phyloP scores from a whole-genome alignment of 495 filamentous ascomycete genomes.

The Talaromyces trachyspermus region DNA sequence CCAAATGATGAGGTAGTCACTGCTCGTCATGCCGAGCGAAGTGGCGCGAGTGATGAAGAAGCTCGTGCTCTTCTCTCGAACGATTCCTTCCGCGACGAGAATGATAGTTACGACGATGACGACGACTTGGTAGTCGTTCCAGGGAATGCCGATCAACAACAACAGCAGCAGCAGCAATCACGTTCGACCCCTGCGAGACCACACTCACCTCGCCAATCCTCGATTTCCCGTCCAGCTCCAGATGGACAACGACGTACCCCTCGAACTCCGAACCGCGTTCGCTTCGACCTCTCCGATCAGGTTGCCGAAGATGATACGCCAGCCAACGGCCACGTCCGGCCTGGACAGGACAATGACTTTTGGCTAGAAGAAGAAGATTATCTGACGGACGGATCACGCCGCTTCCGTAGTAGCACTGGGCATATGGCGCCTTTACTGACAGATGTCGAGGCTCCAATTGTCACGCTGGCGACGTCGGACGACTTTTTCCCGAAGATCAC shows the following conservation, averaged over 20 bases:
- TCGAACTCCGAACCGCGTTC: conserved; percentile 76
- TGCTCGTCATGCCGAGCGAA: conserved; percentile 22
- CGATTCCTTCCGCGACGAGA: conserved; percentile 9
- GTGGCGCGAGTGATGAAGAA: conserved; percentile 23
- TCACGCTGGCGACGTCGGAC: conserved; percentile 64
- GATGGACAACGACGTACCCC: conserved; percentile 53
- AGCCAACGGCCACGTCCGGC: conserved; percentile 25
- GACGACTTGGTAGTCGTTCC: conserved; percentile 22
- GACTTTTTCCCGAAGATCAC: conserved; percentile 53
- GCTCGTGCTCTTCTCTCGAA: conserved; percentile 22
- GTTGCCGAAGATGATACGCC: conserved; percentile 24
- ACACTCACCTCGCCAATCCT: conserved; percentile 32
- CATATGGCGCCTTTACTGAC: conserved; percentile 72
- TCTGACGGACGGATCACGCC: conserved; percentile 20
- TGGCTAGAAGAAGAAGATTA: conserved; percentile 57
- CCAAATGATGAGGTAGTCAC: conserved; percentile 32
- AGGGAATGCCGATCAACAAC: conserved; percentile 7
- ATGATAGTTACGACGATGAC: conserved; percentile 16
- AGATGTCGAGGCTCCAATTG: conserved; percentile 77
- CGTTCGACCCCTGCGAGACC: conserved; percentile 13
- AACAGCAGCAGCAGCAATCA: background rate
- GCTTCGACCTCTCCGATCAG: conserved; percentile 65
- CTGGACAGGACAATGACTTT: conserved; percentile 29
- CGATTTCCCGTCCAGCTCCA: conserved; percentile 31
- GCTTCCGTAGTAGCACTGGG: conserved; percentile 20